These are phyloP conservation scores for Aspergillus alliaceus DNA, from an alignment of 2,329 filamentous ascomycete genomes.

Conservation along the genomic window DNA sequence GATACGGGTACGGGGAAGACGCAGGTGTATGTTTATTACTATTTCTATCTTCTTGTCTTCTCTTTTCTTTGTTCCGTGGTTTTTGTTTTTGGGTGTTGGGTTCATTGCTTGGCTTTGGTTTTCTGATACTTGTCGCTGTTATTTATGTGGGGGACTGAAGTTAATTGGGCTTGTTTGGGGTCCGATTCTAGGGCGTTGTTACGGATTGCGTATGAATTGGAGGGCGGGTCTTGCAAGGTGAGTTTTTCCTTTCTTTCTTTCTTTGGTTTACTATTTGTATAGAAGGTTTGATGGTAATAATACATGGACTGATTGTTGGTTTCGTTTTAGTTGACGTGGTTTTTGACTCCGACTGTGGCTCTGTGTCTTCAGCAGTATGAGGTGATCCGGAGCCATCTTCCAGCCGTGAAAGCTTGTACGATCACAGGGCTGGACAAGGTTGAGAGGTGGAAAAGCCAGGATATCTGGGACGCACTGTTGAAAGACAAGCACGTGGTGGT, in stretches of 20 bases:
- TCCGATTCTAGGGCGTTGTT: slow-evolving; percentile 58
- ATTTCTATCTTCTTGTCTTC: background rate
- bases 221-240: slow-evolving; percentile 57
- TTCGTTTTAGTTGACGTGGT: slow-evolving; percentile 59
- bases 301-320: too few species aligned
- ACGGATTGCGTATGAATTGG: slow-evolving; percentile 65
- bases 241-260: slow-evolving; percentile 2
- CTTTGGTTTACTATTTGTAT: too few species aligned
- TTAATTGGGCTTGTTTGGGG: background rate
- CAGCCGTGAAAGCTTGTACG: slow-evolving; percentile 57
- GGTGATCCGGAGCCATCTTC: slow-evolving; percentile 61
- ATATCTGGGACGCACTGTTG: slow-evolving; percentile 67
- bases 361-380: slow-evolving; percentile 66
- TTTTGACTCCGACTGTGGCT: slow-evolving; percentile 68
- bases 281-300: too few species aligned
- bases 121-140: background rate
- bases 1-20: slow-evolving; percentile 80
- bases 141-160: background rate
- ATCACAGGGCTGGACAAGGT: slow-evolving; percentile 69
- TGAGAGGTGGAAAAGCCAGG: slow-evolving; percentile 69
- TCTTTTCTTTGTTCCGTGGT: background rate
- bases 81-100: background rate
- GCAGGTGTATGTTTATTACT: slow-evolving; percentile 65
- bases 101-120: background rate
- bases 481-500: slow-evolving; percentile 68